Conservation (phyloP, 805 yeast genomes). For the Candida koratica region DNA sequence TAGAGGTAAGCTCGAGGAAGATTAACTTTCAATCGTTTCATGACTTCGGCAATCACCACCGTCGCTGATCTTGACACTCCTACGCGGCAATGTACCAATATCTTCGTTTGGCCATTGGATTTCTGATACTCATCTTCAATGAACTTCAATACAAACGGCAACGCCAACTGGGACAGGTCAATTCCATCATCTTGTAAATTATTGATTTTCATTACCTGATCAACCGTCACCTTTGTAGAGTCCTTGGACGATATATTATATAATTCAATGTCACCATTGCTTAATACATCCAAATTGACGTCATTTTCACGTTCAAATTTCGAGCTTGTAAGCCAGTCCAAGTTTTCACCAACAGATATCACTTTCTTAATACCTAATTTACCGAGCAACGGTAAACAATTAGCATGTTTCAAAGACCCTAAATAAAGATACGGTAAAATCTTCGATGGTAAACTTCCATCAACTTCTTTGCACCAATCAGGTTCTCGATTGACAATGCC, state of each 20-base stretch:
- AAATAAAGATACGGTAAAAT: conserved; percentile 79
- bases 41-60: conserved; percentile 91
- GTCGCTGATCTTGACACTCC: conserved; percentile 96
- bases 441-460: conserved; percentile 78
- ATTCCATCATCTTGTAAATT: conserved; percentile 90
- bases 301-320: conserved; percentile 26
- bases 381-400: conserved; percentile 56
- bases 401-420: conserved; percentile 83
- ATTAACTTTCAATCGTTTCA: conserved; percentile 65
- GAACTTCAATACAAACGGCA: conserved; percentile 62
- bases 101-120: conserved; percentile 25
- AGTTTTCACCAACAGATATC: conserved; percentile 80
- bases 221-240: conserved; percentile 21
- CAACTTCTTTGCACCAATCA: conserved; percentile 40
- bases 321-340: conserved; percentile 54
- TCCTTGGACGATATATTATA: conserved; percentile 23
- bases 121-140: conserved; percentile 42
- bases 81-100: conserved; percentile 86
- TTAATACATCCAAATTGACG: conserved; percentile 20
- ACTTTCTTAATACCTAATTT: conserved; percentile 68
- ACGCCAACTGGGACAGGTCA: conserved; percentile 62
- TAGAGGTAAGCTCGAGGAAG: conserved; percentile 77
- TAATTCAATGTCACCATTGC: conserved; percentile 31
- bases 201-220: conserved; percentile 56
- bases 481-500: background rate